A percentile compares a stretch with the other conserved stretches of the same genome.
These are phyloP conservation scores for Rhodamnia rubescens DNA, from an alignment of 345 rosid species.

Conservation along the genomic window DNA sequence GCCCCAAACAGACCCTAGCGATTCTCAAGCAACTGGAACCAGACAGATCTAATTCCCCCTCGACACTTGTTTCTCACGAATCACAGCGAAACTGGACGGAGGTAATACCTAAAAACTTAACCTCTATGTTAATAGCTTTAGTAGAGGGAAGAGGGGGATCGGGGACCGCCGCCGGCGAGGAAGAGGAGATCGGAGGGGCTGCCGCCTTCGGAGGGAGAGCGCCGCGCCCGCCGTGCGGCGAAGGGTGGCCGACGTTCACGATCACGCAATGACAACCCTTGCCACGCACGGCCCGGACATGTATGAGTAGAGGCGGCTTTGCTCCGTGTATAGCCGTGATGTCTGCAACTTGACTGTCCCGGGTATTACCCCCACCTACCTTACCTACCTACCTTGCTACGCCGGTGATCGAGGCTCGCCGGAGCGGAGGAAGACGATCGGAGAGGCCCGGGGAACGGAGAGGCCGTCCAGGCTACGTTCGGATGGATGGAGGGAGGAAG, in stretches of 20 bases:
- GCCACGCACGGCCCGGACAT: slow-evolving; percentile 80
- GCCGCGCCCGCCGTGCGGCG: slow-evolving; percentile 99
- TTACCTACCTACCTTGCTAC: not conserved
- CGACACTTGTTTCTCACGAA: not conserved
- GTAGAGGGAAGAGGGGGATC: not conserved
- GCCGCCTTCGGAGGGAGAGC: slow-evolving; percentile 99
- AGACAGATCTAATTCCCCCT: not conserved
- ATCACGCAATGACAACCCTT: slow-evolving; percentile 54
- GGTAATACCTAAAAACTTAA: not conserved
- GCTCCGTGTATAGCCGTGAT: slow-evolving; percentile 97
- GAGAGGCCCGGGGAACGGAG: not conserved
- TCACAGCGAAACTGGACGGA: not conserved
- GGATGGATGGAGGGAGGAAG: not conserved
- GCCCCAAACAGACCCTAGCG: not conserved
- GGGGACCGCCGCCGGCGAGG: slow-evolving; percentile 94
- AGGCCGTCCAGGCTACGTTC: not conserved
- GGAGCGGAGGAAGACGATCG: not conserved
- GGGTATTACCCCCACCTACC: slow-evolving; percentile 11
- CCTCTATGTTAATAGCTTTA: not conserved
- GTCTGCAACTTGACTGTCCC: slow-evolving; percentile 48
- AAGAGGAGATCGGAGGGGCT: slow-evolving; percentile 99
- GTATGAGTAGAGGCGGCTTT: slow-evolving; percentile 37
- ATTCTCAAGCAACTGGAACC: not conserved
- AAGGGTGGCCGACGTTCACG: slow-evolving; percentile 58
- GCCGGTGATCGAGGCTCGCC: not conserved